phyloP scores from a whole-genome alignment of 805 yeast species.

The Candida morakotiae region DNA sequence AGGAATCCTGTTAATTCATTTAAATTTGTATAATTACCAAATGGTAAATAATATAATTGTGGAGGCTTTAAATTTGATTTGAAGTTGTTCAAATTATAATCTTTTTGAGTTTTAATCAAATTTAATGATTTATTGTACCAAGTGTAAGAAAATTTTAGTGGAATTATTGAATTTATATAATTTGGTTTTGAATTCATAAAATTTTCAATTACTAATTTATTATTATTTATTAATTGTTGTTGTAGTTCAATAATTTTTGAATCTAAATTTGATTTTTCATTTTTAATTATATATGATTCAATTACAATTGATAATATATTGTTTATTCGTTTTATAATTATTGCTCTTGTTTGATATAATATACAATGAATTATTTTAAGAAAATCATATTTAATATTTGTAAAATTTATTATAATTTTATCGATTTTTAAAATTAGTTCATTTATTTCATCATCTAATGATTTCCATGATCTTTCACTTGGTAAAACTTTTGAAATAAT shows the following conservation, averaged over 20 bases:
- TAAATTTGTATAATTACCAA: slow-evolving; percentile 32
- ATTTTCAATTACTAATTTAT: slow-evolving; percentile 16
- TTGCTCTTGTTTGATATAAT: slow-evolving; percentile 25
- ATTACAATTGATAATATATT: slow-evolving; percentile 18
- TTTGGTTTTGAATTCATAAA: slow-evolving; percentile 25
- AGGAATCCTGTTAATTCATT: slow-evolving; percentile 29
- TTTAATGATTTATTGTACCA: slow-evolving; percentile 20
- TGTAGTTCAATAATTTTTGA: slow-evolving; percentile 25
- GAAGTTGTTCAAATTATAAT: slow-evolving; percentile 8
- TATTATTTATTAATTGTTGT: slow-evolving; percentile 21
- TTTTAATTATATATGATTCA: slow-evolving; percentile 16
- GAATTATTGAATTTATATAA: slow-evolving; percentile 20
- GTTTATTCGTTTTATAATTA: slow-evolving; percentile 29
- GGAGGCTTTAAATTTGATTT: slow-evolving; percentile 18
- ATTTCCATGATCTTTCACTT: slow-evolving; percentile 29
- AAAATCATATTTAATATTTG: slow-evolving; percentile 9
- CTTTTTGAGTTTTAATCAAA: slow-evolving; percentile 10
- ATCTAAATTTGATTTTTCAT: slow-evolving; percentile 10
- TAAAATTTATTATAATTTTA: slow-evolving; percentile 3
- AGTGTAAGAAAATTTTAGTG: slow-evolving; percentile 27
- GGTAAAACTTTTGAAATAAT: slow-evolving; percentile 20
- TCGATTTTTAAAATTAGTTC: slow-evolving; percentile 14
- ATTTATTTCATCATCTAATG: slow-evolving; percentile 18
- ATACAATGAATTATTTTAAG: slow-evolving; percentile 22
- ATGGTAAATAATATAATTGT: slow-evolving; percentile 30